Base-by-base conservation (phyloP, 805 yeast species). In the Wickerhamiella sorbophila region DNA sequence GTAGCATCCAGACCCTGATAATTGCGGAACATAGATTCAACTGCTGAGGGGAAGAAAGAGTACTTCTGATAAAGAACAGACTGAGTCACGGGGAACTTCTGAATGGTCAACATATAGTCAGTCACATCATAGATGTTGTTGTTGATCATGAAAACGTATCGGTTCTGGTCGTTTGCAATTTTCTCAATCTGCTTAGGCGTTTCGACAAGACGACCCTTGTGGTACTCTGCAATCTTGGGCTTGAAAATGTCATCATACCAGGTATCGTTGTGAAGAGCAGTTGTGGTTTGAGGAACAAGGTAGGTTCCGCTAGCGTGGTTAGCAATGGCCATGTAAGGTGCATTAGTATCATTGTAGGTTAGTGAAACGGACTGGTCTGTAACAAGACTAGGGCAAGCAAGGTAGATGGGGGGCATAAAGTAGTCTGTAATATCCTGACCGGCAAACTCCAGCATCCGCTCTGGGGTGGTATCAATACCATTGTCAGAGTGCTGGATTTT, bases 381-480 rank as follows among this genome's bases (percentile, higher is more conserved):
- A 2, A 64, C 69, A 16, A 65, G 52, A 5, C 51, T 55, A 2
- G 66, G 64, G 43, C 69, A 64, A 2, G 65, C 66, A 2, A 56
- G 54, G 8, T 62, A 51, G 15, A 64, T 48, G 9, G 68, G 69
- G 19, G 63, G 65, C 4, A 65, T 65, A 46, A 64, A 64, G 48
- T 64, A 65, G 38, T 54, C 59, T 12, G 61, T 52, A 27, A 65
- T 16, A 40, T 65, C 69, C 39, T 40, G 50, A 17, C 69, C 69
- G 1, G 69, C 69, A 44, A 63, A 57, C 12, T 47, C 47, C 42
- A 62, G 33, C 69, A 64, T 64, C 10, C 27, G 40, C 2, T 55
- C 44, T 1, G 57, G 24, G 0, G 58, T 57, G 5, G 67, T 60
- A 32, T 52, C 43, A 43, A 55, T 44, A 5, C 59, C 60, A 21